Conservation (phyloP, 495 filamentous ascomycete species). For the Xylaria castorea region DNA sequence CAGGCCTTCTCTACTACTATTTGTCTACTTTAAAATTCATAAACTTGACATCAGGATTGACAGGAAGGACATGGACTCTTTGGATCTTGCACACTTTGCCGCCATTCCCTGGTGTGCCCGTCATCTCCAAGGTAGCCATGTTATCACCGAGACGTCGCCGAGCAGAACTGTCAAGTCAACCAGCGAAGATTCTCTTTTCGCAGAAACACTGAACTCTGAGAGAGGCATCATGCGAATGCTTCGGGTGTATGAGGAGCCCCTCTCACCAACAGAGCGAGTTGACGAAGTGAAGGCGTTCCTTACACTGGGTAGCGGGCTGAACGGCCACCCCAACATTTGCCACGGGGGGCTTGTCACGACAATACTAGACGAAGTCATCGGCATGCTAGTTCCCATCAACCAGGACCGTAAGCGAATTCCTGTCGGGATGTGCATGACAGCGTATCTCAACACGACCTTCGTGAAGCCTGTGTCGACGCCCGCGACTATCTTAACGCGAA, state of each 20-base stretch:
- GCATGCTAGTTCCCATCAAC: constrained; percentile 58
- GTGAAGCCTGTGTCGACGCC: constrained; percentile 61
- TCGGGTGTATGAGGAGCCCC: constrained; percentile 50
- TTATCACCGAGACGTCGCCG: constrained; percentile 45
- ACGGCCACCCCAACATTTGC: constrained; percentile 62
- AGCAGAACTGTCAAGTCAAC: constrained; percentile 52
- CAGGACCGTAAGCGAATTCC: constrained; percentile 38
- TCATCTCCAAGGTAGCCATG: constrained; percentile 51
- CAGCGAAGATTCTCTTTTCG: constrained; percentile 62
- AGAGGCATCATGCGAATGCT: constrained; percentile 59
- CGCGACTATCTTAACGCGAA: constrained; percentile 58
- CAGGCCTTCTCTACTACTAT: neutral
- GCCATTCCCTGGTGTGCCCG: constrained; percentile 64
- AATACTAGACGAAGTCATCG: constrained; percentile 61
- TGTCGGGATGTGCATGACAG: constrained; percentile 55
- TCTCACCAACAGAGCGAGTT: constrained; percentile 40
- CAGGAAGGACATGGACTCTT: constrained; percentile 2
- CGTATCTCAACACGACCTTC: constrained; percentile 64
- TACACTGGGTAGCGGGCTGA: constrained; percentile 61
- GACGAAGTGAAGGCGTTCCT: constrained; percentile 54
- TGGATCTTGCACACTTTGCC: constrained; percentile 55
- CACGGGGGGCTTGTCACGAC: constrained; percentile 69
- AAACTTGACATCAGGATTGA: neutral
- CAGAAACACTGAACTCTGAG: constrained; percentile 59
- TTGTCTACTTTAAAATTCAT: neutral